These are phyloP conservation scores for Clonostachys byssicola DNA, from an alignment of 2,329 filamentous ascomycete genomes.

Conservation along the genomic window DNA sequence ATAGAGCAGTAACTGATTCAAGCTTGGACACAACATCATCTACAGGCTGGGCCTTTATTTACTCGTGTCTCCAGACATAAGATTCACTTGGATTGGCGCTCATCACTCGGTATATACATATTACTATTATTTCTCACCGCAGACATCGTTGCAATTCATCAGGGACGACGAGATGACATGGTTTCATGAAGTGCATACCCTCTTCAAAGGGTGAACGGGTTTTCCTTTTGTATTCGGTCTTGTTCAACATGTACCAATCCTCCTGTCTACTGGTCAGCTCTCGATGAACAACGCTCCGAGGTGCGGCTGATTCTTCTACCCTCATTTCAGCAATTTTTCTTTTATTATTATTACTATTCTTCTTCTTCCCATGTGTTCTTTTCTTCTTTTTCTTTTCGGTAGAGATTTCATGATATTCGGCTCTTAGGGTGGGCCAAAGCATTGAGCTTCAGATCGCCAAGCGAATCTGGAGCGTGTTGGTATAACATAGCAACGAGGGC, in stretches of 20 bases:
- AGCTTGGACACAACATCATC: neutral
- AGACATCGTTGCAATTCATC: neutral
- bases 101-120: too few species aligned
- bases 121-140: too few species aligned
- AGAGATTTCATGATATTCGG: neutral
- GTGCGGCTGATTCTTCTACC: too few species aligned
- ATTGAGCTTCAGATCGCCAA: too few species aligned
- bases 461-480: too few species aligned
- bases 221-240: constrained; percentile 2
- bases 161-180: constrained; percentile 1
- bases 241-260: neutral
- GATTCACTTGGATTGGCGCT: too few species aligned
- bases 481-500: too few species aligned
- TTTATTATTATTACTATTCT: neutral
- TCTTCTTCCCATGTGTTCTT: constrained; percentile 1
- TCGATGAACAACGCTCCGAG: neutral
- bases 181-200: constrained; percentile 1
- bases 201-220: neutral
- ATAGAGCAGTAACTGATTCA: constrained; percentile 20
- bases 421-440: neutral
- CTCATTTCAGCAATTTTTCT: neutral
- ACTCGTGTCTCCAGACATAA: too few species aligned
- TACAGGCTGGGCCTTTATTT: too few species aligned
- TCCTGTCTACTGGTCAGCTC: neutral
- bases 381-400: neutral